Percentiles rank a stretch among this genome's conserved stretches.
These are phyloP conservation scores for Beta lomatogona DNA, from an alignment of 179 eudicot genomes.

Conservation along the genomic window DNA sequence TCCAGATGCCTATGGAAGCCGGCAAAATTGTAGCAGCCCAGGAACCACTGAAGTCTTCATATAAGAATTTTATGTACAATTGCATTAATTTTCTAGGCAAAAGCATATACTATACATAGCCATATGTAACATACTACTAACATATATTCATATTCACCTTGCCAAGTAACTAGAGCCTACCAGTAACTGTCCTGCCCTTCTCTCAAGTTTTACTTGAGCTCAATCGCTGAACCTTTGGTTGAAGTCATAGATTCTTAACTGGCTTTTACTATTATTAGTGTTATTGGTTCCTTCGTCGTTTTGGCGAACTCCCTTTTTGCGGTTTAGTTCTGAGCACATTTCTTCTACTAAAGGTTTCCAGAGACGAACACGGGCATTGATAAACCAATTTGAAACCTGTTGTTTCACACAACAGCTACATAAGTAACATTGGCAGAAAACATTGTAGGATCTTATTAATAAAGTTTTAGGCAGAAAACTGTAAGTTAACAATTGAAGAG, in stretches of 20 bases:
- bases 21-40: slow-evolving; percentile 28
- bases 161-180: slow-evolving; percentile 11
- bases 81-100: slow-evolving; percentile 22
- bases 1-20: slow-evolving; percentile 8
- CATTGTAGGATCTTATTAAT: not conserved
- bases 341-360: slow-evolving; percentile 97
- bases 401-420: not conserved
- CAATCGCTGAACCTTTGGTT: slow-evolving; percentile 24
- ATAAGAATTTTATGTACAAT: slow-evolving; percentile 33
- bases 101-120: slow-evolving; percentile 10
- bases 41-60: slow-evolving; percentile 15
- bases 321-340: slow-evolving; percentile 77
- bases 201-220: not conserved
- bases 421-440: not conserved
- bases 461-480: not conserved
- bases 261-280: slow-evolving; percentile 15
- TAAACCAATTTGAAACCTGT: slow-evolving; percentile 96
- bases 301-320: slow-evolving; percentile 43
- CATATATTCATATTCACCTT: slow-evolving; percentile 16
- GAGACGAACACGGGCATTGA: slow-evolving; percentile 95
- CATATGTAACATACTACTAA: not conserved
- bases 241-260: slow-evolving; percentile 30
- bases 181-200: not conserved
- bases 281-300: slow-evolving; percentile 27
- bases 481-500: not conserved